Base-by-base conservation (phyloP, 768 basidiomycete species). In the Lactarius indigo region DNA sequence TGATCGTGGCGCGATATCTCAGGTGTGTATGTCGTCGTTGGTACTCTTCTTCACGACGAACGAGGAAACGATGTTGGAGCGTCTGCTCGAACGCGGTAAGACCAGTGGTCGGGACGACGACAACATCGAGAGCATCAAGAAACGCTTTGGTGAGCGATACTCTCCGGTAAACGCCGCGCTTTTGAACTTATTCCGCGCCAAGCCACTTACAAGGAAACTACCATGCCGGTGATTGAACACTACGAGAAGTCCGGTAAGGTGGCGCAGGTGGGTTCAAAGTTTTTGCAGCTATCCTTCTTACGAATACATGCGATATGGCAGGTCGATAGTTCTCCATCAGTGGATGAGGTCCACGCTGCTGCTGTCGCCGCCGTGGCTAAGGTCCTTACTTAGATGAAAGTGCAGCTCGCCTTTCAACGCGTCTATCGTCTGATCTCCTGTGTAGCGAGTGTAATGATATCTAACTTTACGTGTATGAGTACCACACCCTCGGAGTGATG, bases 91-190 rank as follows among this genome's bases (percentile, higher is more conserved):
- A 76, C 87, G 97, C 30, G 90, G 89, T 28, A 90, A 98, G 82
- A 98, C 96, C 0, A 93, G 91, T 63, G 96, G 97, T 20, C 83
- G 97, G 18, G 96, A 94, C 73, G 97, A 99, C 73, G 97, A 99
- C 76, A 99, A 99, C 74, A 81, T 80, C 15, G 94, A 96, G 76
- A 94, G 88, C 75, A 96, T 99, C 78, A 90, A 85, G 79, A 99
- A 98, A 78, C 91, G 97, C n/a, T 98, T 98, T 81, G 80, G 95
- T 91, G 74, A n/a, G 89, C 17, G 42, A 42, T 58, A 37, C 35
- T 37, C 1, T 37, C 35, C 35, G 4, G 2, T 28, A 35, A 39
- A 50, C 10, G 5, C 13, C 52, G 37, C 47, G 18, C 6, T 13
- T 3, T 20, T 37, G 15, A 42, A n/a, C 33, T 52, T 1, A 50